Conservation (phyloP, 176 grass and related monocot species). For the Avena eriantha region DNA sequence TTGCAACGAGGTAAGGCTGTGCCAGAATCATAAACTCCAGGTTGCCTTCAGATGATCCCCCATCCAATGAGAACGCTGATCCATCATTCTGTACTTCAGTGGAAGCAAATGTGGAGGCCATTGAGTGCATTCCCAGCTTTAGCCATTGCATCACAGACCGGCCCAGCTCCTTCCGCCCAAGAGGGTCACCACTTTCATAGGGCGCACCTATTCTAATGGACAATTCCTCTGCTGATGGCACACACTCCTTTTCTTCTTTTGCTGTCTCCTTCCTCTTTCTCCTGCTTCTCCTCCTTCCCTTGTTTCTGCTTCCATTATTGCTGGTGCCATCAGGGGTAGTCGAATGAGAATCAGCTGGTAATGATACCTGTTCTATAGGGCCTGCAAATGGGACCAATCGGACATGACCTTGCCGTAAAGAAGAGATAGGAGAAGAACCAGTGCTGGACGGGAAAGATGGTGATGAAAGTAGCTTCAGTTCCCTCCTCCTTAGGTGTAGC, state of each 20-base stretch:
- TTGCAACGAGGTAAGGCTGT: conserved; percentile 64
- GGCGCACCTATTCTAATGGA: conserved; percentile 52
- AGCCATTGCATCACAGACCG: conserved; percentile 76
- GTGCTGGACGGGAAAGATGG: conserved; percentile 9
- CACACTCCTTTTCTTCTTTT: conserved; percentile 38
- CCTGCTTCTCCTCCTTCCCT: conserved; percentile 49
- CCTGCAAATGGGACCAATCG: conserved; percentile 39
- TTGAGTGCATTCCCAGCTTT: conserved; percentile 73
- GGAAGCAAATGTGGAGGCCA: conserved; percentile 70
- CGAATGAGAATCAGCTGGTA: conserved; percentile 22
- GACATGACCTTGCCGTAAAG: conserved; percentile 38
- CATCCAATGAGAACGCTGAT: conserved; percentile 48
- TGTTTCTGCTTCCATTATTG: conserved; percentile 8
- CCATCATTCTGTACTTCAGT: conserved; percentile 54
- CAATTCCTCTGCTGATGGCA: conserved; percentile 60
- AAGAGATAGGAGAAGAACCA: conserved; percentile 12
- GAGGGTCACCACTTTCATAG: conserved; percentile 78
- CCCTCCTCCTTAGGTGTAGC: conserved; percentile 20
- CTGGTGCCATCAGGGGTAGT: conserved; percentile 1
- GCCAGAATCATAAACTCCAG: conserved; percentile 67
- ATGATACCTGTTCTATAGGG: conserved; percentile 13
- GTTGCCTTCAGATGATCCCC: conserved; percentile 33
- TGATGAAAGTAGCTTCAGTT: conserved; percentile 38
- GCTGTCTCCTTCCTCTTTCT: conserved; percentile 38
- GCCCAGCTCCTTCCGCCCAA: conserved; percentile 80